Base-by-base conservation (phyloP, 139 green algal species). In the Picochlorum sp. region DNA sequence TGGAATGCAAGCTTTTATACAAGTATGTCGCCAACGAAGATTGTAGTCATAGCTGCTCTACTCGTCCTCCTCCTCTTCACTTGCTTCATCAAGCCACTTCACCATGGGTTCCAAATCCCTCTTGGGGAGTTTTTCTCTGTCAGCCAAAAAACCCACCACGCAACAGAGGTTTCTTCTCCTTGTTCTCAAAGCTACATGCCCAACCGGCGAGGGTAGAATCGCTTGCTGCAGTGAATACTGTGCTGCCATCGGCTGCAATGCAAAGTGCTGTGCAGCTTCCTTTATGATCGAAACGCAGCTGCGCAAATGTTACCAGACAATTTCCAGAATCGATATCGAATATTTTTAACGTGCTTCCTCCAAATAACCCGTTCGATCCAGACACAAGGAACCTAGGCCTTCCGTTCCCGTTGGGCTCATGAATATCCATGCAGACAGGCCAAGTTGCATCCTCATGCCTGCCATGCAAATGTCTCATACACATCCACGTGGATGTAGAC, bases 391-490 rank as follows among this genome's bases (percentile, higher is more conserved):
- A 58, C 47, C 47, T 21, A 9, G 16, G 47, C 15, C 0, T 21
- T 21, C 6, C 15, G 15, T 20, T 13, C 18, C 13, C 10, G 7
- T 52, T 58, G 6, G 41, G 18, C 21, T 49, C 23, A 20, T 45
- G 37, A 20, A 77, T 38, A 31, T 63, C 70, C 47, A 77, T 37
- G 56, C 45, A 63, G 30, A 49, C 58, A 1, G 70, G 49, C 70
- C 70, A 77, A 37, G 57, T 69, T 26, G 58, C 65, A 15, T 77
- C 70, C 10, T 72, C 64, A 16, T 77, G 70, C 45, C 70, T 34
- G 21, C 70, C 70, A 44, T 72, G 70, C 64, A 77, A 45, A 8
- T 52, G 59, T 41, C 70, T 57, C 70, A 77, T 49, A 68, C 70
- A 77, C 58, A 77, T 41, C 70, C 70, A 77, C 26, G 57, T 57